Evolutionary conservation across 164 flowering plant species (phyloP), one percentile per base, ranked within the genome.

Genomic region (Malania oleifera): DNA sequence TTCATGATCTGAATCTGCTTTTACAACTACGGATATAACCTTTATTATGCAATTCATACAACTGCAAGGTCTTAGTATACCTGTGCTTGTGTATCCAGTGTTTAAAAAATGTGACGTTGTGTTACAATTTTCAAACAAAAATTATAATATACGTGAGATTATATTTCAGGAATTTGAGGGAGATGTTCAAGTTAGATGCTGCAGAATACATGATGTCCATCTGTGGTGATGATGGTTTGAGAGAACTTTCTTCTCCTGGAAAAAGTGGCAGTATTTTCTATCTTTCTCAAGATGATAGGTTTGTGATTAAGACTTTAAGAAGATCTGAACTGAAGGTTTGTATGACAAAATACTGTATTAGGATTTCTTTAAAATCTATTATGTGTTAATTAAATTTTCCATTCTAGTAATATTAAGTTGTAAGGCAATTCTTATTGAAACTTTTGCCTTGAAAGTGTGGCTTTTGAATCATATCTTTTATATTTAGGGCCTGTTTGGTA

Each of bases 121-220:
- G n/a, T n/a, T n/a, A n/a, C n/a, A 28, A 18, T 11, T 64, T 34
- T 26, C 46, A 23, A 47, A 20, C 45, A 17, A 59, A 38, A 5
- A 15, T 29, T 46, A 15, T 25, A 15, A 29, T 51, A 14, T 34
- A 5, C 46, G 35, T 26, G 29, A 6, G 18, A 12, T 25, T 46
- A 3, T 45, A 17, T 70, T 58, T 73, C 82, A 95, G 99, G 90
- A 82, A 89, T 69, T 66, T 95, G 81, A 84, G 97, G 65, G 95
- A 86, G 85, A 70, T 86, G 91, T 91, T 91, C 82, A 89, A 82
- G 78, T 66, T 95, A 63, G 90, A 91, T 85, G 95, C 99, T 54
- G 96, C 99, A 18, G 97, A 95, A 64, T 90, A 86, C 72, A 91
- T 91, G 99, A 91, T 91, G 91, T 95, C 99, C 64, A 95, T 95